Conservation (phyloP, 176 grass and related monocot species). For the Phoenix dactylifera region DNA sequence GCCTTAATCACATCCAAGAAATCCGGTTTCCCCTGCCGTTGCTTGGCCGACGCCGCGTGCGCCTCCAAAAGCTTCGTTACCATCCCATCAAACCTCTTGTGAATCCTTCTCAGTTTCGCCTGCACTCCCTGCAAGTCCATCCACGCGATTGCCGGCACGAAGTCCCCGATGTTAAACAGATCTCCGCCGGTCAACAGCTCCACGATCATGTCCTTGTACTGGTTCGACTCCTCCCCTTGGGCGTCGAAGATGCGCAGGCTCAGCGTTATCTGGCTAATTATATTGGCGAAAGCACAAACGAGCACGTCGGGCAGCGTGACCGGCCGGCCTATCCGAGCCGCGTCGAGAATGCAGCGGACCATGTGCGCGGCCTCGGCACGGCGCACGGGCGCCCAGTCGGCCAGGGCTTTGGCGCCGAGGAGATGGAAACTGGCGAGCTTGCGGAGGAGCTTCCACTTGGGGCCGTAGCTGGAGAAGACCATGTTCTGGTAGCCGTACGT, state of each 20-base stretch:
- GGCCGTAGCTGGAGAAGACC: slow-evolving; percentile 72
- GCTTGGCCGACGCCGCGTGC: slow-evolving; percentile 46
- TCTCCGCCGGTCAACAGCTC: slow-evolving; percentile 61
- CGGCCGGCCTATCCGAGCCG: background rate
- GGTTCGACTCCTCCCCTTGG: slow-evolving; percentile 63
- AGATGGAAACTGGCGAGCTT: slow-evolving; percentile 80
- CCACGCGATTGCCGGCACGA: slow-evolving; percentile 61
- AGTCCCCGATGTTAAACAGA: slow-evolving; percentile 81
- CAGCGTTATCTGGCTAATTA: slow-evolving; percentile 66
- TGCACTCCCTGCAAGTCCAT: slow-evolving; percentile 84
- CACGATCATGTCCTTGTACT: slow-evolving; percentile 87
- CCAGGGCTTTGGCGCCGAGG: slow-evolving; percentile 49
- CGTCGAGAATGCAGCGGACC: slow-evolving; percentile 25
- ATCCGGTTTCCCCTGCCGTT: slow-evolving; percentile 47
- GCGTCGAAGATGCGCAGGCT: slow-evolving; percentile 69
- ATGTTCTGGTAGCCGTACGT: slow-evolving; percentile 74
- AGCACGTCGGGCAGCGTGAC: slow-evolving; percentile 66
- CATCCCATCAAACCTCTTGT: slow-evolving; percentile 60
- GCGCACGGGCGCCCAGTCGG: slow-evolving; percentile 53
- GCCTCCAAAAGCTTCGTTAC: slow-evolving; percentile 61
- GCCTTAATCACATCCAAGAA: slow-evolving; percentile 63
- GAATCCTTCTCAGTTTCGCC: slow-evolving; percentile 50
- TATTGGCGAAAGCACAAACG: slow-evolving; percentile 73
- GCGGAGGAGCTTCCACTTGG: slow-evolving; percentile 79
- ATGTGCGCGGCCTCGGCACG: slow-evolving; percentile 37